Evolutionary conservation across 2,329 filamentous ascomycete genomes (phyloP).

Genomic region (Aspergillus terreus): DNA sequence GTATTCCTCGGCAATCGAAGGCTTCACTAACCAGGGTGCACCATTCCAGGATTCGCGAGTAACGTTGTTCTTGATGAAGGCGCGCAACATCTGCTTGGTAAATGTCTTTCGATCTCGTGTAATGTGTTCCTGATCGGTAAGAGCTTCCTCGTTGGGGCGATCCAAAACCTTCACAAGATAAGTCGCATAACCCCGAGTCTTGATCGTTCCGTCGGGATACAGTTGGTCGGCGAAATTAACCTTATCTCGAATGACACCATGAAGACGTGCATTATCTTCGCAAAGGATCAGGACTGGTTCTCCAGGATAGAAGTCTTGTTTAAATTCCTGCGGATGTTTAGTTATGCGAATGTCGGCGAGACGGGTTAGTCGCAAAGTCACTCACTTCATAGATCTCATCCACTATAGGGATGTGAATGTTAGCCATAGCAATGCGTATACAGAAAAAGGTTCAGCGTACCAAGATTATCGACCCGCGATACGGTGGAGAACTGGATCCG

Average conservation of each 20-base stretch:
- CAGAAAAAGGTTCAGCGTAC: constrained; percentile 36
- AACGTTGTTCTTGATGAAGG: constrained; percentile 94
- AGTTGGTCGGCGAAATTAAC: constrained; percentile 63
- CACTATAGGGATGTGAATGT: constrained; percentile 31
- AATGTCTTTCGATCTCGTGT: constrained; percentile 86
- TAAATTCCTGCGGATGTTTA: constrained; percentile 58
- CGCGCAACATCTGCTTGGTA: constrained; percentile 87
- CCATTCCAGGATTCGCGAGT: constrained; percentile 88
- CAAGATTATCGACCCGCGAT: constrained; percentile 80
- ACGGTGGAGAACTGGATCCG: constrained; percentile 88
- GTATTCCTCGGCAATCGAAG: constrained; percentile 76
- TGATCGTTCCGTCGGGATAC: constrained; percentile 64
- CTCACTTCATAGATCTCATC: constrained; percentile 50
- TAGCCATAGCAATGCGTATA: constrained; percentile 14
- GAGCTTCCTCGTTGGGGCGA: constrained; percentile 65
- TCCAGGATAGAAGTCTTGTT: constrained; percentile 84
- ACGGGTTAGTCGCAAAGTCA: constrained; percentile 1
- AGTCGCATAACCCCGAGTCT: constrained; percentile 65
- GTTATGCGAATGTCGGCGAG: constrained; percentile 11
- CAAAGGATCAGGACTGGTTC: constrained; percentile 75
- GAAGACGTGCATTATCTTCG: constrained; percentile 63
- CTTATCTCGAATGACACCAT: constrained; percentile 80
- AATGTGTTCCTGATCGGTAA: constrained; percentile 78
- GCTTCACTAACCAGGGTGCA: constrained; percentile 94
- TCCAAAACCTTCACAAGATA: constrained; percentile 77